These are phyloP conservation scores for Cokeromyces recurvatus DNA, from an alignment of 371 early-diverging fungal genomes.

Conservation along the genomic window DNA sequence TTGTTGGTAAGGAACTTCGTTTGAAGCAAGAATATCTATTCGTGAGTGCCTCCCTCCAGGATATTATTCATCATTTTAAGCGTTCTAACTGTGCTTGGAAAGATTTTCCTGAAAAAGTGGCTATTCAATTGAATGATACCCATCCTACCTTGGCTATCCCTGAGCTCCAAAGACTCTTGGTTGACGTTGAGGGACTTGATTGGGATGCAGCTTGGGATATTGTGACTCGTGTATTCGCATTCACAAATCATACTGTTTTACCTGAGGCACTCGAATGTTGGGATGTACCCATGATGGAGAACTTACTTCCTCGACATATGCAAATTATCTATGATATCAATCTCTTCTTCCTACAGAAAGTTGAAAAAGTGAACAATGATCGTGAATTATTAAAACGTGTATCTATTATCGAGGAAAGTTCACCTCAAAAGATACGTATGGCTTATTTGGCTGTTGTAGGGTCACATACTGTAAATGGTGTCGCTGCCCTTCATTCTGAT, in stretches of 20 bases:
- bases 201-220: constrained; percentile 95
- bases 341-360: constrained; percentile 88
- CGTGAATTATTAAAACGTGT: constrained; percentile 81
- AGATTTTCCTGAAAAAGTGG: constrained; percentile 85
- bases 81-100: constrained; percentile 74
- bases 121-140: constrained; percentile 91
- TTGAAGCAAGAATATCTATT: constrained; percentile 95
- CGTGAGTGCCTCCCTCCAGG: constrained; percentile 83
- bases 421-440: constrained; percentile 89
- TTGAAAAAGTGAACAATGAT: constrained; percentile 80
- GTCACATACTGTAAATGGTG: constrained; percentile 93
- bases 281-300: constrained; percentile 86
- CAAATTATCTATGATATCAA: constrained; percentile 95
- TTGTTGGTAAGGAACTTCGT: constrained; percentile 88
- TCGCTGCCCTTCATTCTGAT: constrained; percentile 88
- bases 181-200: constrained; percentile 80
- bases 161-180: constrained; percentile 84
- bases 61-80: constrained; percentile 88
- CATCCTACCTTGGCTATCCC: constrained; percentile 82
- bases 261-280: constrained; percentile 95
- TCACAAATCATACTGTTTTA: constrained; percentile 96
- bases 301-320: constrained; percentile 90
- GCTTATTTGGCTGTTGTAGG: constrained; percentile 65
- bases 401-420: constrained; percentile 87
- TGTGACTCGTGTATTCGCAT: constrained; percentile 83